phyloP scores from a whole-genome alignment of 2,329 filamentous ascomycete species.

The Aspergillus neotritici region DNA sequence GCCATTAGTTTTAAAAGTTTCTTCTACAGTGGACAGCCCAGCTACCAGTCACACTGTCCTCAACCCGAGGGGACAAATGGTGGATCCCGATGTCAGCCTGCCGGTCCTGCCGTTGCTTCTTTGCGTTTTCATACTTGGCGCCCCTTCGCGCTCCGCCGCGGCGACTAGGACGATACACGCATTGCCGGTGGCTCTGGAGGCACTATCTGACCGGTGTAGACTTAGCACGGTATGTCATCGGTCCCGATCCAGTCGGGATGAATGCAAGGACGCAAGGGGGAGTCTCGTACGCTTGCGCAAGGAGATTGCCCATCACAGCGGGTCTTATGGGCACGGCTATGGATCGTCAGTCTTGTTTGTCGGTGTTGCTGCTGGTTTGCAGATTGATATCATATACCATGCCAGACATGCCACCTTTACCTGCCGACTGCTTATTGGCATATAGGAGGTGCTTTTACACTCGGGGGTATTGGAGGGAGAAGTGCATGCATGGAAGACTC shows the following conservation, averaged over 20 bases:
- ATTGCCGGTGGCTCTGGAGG: conserved; percentile 9
- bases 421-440: too few relatives aligned
- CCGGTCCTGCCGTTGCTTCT: not conserved
- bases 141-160: conserved; percentile 21
- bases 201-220: too few relatives aligned
- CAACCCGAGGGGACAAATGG: not conserved
- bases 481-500: too few relatives aligned
- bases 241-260: too few relatives aligned
- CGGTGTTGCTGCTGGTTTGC: too few relatives aligned
- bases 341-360: conserved; percentile 1
- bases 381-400: conserved; percentile 8
- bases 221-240: too few relatives aligned
- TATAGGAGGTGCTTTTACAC: too few relatives aligned
- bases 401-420: conserved; percentile 17
- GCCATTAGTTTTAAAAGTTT: too few relatives aligned
- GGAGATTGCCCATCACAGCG: conserved; percentile 21
- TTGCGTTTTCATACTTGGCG: conserved; percentile 10
- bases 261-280: not conserved
- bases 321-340: conserved; percentile 19
- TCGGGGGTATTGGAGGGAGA: too few relatives aligned
- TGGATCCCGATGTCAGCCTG: not conserved
- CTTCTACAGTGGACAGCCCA: too few relatives aligned
- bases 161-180: conserved; percentile 11
- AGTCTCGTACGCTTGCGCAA: conserved; percentile 14
- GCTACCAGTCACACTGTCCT: too few relatives aligned